A percentile compares a stretch with the other conserved stretches of the same genome.
Conservation (phyloP, 495 filamentous ascomycete genomes). For the Aspergillus baeticus region DNA sequence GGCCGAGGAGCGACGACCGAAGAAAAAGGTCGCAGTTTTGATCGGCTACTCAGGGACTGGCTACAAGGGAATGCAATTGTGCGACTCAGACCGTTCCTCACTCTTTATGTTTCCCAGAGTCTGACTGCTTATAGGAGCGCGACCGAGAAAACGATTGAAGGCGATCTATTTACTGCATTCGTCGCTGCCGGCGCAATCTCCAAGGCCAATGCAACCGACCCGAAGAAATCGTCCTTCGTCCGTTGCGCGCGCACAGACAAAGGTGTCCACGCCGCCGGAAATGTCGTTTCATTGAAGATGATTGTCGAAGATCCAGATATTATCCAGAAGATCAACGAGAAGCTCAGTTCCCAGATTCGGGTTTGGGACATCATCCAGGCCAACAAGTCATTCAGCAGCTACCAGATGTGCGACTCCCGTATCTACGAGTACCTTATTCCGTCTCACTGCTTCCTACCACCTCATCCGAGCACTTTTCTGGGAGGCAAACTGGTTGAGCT, state of each 20-base stretch:
- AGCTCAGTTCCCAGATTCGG: constrained; percentile 82
- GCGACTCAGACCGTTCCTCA: constrained; percentile 13
- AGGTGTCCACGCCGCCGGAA: constrained; percentile 95
- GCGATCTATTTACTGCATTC: constrained; percentile 91
- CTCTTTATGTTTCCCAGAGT: background rate
- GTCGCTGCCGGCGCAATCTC: constrained; percentile 89
- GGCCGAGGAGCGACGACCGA: constrained; percentile 79
- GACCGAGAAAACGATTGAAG: constrained; percentile 86
- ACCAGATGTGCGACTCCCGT: constrained; percentile 87
- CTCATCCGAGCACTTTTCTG: constrained; percentile 81
- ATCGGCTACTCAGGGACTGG: constrained; percentile 96
- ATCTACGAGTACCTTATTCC: constrained; percentile 97
- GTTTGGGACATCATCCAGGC: constrained; percentile 90
- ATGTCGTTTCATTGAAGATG: constrained; percentile 91
- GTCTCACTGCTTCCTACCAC: constrained; percentile 84
- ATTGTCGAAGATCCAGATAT: constrained; percentile 90
- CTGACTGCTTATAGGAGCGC: constrained; percentile 49
- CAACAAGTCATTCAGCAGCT: constrained; percentile 83
- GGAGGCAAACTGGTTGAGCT: constrained; percentile 73
- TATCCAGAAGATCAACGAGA: constrained; percentile 83
- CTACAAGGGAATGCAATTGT: constrained; percentile 95
- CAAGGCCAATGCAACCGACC: constrained; percentile 92
- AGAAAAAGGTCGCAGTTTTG: constrained; percentile 92
- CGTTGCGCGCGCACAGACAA: constrained; percentile 96
- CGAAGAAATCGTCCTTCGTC: constrained; percentile 91